Conservation (phyloP, 2,329 filamentous ascomycete species). For the Phaeoacremonium minimum region DNA sequence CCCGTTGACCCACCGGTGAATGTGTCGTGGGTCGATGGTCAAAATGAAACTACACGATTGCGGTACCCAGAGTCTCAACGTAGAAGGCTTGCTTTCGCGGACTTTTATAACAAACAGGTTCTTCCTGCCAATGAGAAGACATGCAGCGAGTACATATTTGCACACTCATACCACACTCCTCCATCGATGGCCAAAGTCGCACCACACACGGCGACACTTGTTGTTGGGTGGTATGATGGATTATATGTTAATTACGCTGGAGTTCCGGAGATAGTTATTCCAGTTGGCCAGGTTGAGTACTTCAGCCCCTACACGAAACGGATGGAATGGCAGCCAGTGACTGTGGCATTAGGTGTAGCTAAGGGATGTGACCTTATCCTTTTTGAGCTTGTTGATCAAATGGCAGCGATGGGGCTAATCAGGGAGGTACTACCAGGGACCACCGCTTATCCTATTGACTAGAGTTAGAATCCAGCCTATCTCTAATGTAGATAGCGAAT, state of each 20-base stretch:
- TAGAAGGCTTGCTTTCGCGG: neutral
- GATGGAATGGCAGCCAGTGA: neutral
- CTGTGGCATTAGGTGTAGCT: neutral
- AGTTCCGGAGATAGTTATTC: conserved; percentile 5
- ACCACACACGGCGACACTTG: neutral
- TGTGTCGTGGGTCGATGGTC: neutral
- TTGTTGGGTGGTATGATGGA: neutral
- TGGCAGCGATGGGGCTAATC: neutral
- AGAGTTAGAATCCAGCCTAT: too few species aligned
- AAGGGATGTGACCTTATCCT: neutral
- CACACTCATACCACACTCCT: neutral
- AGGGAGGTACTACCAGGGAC: neutral
- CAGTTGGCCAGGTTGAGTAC: conserved; percentile 6
- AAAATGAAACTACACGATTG: neutral
- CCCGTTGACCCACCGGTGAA: neutral
- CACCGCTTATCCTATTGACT: neutral
- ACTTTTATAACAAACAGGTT: neutral
- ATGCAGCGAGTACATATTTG: neutral
- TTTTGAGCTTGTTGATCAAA: neutral
- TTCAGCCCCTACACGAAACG: conserved; percentile 1
- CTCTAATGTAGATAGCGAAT: too few species aligned
- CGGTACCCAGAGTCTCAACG: neutral
- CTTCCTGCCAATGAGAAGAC: neutral
- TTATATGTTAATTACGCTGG: conserved; percentile 2
- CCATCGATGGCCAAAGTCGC: neutral